Percentiles rank a stretch among this genome's conserved stretches.
Evolutionary conservation across 2,329 filamentous ascomycete genomes (phyloP).

Genomic region (Calonectria montana): DNA sequence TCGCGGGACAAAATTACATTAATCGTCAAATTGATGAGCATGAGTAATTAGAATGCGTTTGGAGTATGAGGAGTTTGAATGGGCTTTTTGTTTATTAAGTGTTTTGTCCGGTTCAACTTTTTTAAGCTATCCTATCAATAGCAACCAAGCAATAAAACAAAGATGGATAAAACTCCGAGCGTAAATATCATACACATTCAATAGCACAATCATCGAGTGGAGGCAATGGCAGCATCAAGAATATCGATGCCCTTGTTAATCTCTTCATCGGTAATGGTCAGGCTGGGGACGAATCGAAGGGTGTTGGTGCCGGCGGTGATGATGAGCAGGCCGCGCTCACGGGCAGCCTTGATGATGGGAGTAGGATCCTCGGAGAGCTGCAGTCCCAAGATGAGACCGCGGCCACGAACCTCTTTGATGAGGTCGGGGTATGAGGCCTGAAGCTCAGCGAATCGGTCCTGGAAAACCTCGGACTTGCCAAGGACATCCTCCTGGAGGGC

Average conservation of each 20-base stretch:
- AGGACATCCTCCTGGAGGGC: constrained; percentile 77
- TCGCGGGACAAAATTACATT: no score
- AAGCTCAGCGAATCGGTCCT: constrained; percentile 59
- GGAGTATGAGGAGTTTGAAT: no score
- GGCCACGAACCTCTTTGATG: constrained; percentile 83
- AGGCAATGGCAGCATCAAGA: constrained; percentile 73
- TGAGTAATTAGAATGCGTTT: no score
- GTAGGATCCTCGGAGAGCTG: constrained; percentile 82
- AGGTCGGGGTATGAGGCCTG: constrained; percentile 70
- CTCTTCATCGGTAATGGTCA: constrained; percentile 84
- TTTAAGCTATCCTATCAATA: background rate
- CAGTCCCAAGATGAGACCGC: constrained; percentile 86
- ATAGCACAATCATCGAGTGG: constrained; percentile 48
- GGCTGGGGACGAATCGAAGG: constrained; percentile 87
- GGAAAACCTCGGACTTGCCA: constrained; percentile 69
- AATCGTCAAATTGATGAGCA: no score
- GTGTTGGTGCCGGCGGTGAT: constrained; percentile 96
- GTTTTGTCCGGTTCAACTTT: no score
- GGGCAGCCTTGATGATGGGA: constrained; percentile 82
- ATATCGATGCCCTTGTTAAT: constrained; percentile 83
- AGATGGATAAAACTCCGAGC: background rate
- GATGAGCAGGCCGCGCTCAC: constrained; percentile 87
- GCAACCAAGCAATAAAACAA: background rate
- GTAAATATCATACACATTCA: background rate
- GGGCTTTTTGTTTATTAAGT: no score